These are phyloP conservation scores for Bretziella fagacearum DNA, from an alignment of 2,329 filamentous ascomycete species.

Conservation along the genomic window DNA sequence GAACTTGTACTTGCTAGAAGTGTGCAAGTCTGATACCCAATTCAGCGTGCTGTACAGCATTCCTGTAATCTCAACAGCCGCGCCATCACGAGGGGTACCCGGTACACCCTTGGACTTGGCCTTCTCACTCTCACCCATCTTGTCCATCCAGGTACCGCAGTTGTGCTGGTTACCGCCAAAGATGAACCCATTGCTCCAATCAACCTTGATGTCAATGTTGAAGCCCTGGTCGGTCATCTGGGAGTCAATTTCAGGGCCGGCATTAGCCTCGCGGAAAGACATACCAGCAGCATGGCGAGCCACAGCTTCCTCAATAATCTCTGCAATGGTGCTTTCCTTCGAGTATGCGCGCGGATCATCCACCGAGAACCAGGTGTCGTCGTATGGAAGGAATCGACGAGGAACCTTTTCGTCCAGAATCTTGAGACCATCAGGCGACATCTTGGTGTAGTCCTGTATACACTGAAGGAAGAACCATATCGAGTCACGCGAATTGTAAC, in stretches of 20 bases:
- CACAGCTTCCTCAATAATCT: conserved; percentile 82
- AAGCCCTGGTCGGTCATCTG: conserved; percentile 92
- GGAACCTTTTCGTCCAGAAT: conserved; percentile 63
- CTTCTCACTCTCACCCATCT: conserved; percentile 95
- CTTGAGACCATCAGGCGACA: conserved; percentile 58
- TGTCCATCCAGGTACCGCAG: conserved; percentile 99
- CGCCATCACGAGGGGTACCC: conserved; percentile 90
- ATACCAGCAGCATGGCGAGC: conserved; percentile 83
- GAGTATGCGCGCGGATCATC: conserved; percentile 78
- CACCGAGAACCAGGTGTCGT: conserved; percentile 82
- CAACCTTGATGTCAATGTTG: conserved; percentile 75
- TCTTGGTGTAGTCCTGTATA: conserved; percentile 78
- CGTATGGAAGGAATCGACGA: conserved; percentile 80
- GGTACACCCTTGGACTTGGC: conserved; percentile 86
- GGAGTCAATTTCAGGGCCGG: conserved; percentile 68
- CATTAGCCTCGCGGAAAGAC: conserved; percentile 88
- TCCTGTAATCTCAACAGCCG: conserved; percentile 87
- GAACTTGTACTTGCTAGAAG: conserved; percentile 48
- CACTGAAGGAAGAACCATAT: conserved; percentile 97
- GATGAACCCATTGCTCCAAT: conserved; percentile 81
- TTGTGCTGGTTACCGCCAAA: conserved; percentile 90
- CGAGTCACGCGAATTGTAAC: conserved; percentile 92
- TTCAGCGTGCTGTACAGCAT: conserved; percentile 74
- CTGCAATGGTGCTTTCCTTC: conserved; percentile 62
- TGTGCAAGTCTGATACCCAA: conserved; percentile 57